Evolutionary conservation across 495 filamentous ascomycete genomes (phyloP).

Genomic region (Penicillium desertorum): DNA sequence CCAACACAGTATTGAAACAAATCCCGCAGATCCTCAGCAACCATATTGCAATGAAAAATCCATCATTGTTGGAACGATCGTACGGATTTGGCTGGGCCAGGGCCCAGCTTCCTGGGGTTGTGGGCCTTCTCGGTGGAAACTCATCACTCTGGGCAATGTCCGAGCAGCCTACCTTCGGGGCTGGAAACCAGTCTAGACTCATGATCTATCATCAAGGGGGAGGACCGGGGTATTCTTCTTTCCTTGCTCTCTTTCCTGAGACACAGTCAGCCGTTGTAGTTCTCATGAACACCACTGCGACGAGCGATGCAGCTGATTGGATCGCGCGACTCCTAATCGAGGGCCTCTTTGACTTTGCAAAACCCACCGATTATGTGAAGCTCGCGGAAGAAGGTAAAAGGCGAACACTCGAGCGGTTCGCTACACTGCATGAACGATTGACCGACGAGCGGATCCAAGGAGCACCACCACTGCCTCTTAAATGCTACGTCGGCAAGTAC

Average conservation of each 20-base stretch:
- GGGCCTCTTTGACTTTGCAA: slow-evolving; percentile 1
- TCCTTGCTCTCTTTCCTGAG: slow-evolving; percentile 12
- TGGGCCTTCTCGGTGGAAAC: slow-evolving; percentile 5
- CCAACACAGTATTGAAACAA: slow-evolving; percentile 3
- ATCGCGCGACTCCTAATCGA: slow-evolving; percentile 4
- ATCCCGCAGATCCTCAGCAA: neutral
- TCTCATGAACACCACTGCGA: slow-evolving; percentile 4
- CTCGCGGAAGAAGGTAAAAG: neutral
- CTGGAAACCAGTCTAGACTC: neutral
- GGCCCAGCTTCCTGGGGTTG: slow-evolving; percentile 5
- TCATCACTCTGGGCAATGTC: slow-evolving; percentile 1
- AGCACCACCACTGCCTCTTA: slow-evolving; percentile 1
- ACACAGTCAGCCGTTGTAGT: slow-evolving; percentile 11
- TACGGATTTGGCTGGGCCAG: slow-evolving; percentile 9
- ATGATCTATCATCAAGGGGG: slow-evolving; percentile 13
- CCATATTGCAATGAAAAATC: slow-evolving; percentile 2
- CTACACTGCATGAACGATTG: neutral
- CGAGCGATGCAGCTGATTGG: slow-evolving; percentile 7
- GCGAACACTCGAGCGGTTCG: neutral
- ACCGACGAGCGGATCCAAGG: neutral
- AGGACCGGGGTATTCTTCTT: slow-evolving; percentile 3
- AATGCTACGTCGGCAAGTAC: slow-evolving; percentile 6
- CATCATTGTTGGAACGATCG: neutral
- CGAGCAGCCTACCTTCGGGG: slow-evolving; percentile 4
- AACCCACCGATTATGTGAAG: neutral